A percentile compares a stretch with the other conserved stretches of the same genome.
Conservation (phyloP, 2,329 filamentous ascomycete species). For the Aspergillus flavus region DNA sequence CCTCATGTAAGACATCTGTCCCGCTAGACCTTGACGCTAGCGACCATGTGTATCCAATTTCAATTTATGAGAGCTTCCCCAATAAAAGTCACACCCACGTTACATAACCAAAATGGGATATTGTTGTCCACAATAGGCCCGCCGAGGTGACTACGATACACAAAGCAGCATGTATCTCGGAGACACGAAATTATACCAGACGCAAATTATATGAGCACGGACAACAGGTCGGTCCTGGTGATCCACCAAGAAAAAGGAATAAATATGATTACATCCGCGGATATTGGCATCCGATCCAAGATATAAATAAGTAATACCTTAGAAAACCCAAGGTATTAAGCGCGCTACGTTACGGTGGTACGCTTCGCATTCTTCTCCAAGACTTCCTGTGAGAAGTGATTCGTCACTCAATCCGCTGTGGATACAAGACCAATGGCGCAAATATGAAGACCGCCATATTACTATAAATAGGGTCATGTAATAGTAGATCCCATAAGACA, state of each 20-base stretch:
- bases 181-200: no score
- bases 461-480: rapidly evolving
- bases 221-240: no score
- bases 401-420: no score
- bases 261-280: no score
- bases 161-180: no score
- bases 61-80: not conserved
- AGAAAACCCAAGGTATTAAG: not conserved
- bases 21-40: not conserved
- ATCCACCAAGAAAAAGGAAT: no score
- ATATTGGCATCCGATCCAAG: no score
- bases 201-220: no score
- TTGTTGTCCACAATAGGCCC: no score
- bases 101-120: not conserved
- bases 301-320: no score
- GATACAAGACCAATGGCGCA: not conserved
- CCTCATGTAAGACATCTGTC: not conserved
- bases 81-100: not conserved
- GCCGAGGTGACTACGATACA: no score
- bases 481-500: not conserved
- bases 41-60: not conserved
- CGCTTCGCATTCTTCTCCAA: not conserved
- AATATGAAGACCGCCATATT: not conserved
- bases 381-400: no score
- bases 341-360: not conserved